Evolutionary conservation across 306 rosid genomes (phyloP).

Genomic region (Citrullus colocynthis): DNA sequence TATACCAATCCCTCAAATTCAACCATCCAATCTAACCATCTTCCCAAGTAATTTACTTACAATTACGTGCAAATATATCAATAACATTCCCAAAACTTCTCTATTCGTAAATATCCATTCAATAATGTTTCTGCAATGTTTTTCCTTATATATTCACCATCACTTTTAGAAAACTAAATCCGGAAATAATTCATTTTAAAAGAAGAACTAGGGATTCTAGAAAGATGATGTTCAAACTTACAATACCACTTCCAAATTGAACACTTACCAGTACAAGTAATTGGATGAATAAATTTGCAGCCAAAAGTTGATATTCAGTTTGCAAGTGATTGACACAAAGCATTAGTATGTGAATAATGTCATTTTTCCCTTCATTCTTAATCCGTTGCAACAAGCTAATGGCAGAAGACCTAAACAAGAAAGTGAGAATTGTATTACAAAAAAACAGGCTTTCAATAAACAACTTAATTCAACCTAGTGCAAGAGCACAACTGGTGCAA

Average conservation of each 20-base stretch:
- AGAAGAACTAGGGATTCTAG: background rate
- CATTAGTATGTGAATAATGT: slow-evolving; percentile 43
- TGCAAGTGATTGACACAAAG: slow-evolving; percentile 41
- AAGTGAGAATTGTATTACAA: background rate
- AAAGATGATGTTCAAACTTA: background rate
- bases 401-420: slow-evolving; percentile 44
- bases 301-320: slow-evolving; percentile 53
- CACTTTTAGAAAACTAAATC: background rate
- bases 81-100: background rate
- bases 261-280: slow-evolving; percentile 42
- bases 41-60: background rate
- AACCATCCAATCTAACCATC: background rate
- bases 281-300: slow-evolving; percentile 58
- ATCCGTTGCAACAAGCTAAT: slow-evolving; percentile 47
- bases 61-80: background rate
- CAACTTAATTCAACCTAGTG: background rate
- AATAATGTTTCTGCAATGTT: background rate
- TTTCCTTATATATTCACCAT: background rate
- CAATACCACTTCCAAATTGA: slow-evolving; percentile 1
- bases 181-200: background rate
- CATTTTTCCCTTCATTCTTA: slow-evolving; percentile 32
- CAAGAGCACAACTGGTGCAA: slow-evolving; percentile 5
- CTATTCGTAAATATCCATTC: background rate
- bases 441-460: background rate
- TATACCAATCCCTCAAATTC: background rate